Conservation (phyloP, 106 monocot species). For the Xerophyta viscosa region DNA sequence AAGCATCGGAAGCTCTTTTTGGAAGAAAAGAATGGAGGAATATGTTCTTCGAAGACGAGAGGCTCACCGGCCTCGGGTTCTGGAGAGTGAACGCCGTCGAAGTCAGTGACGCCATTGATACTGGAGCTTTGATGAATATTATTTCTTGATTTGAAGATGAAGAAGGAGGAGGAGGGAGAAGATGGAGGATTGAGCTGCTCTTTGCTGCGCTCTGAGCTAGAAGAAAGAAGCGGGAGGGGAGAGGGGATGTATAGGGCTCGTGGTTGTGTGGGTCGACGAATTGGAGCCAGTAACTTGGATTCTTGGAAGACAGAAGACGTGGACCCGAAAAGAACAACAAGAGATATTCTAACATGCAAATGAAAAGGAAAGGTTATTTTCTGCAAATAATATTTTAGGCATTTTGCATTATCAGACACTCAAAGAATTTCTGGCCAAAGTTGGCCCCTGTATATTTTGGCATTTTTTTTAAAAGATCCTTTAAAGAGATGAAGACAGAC, state of each 20-base stretch:
- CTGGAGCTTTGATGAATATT: background rate
- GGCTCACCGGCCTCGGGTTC: constrained; percentile 13
- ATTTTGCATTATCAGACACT: background rate
- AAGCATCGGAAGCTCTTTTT: too few relatives aligned
- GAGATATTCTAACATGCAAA: background rate
- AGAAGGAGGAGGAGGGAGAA: background rate
- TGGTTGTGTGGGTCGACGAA: background rate
- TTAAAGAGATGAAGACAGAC: too few relatives aligned
- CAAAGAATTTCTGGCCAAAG: background rate
- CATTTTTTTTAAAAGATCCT: background rate
- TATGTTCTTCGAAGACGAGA: constrained; percentile 23
- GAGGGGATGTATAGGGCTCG: constrained; percentile 15
- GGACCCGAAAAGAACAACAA: constrained; percentile 5
- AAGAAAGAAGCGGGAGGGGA: background rate
- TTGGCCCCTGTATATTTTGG: background rate
- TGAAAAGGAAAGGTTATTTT: background rate
- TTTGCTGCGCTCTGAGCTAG: background rate
- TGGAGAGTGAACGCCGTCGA: constrained; percentile 42
- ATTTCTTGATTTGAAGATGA: background rate
- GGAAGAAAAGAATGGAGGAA: constrained; percentile 54
- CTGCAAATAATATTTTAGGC: too few relatives aligned
- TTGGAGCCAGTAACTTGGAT: constrained; percentile 7
- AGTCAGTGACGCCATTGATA: constrained; percentile 48
- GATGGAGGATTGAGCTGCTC: too few relatives aligned
- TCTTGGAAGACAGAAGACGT: constrained; percentile 35